These are phyloP conservation scores for Echinosophora koreensis DNA, from an alignment of 306 rosid species.

Conservation along the genomic window DNA sequence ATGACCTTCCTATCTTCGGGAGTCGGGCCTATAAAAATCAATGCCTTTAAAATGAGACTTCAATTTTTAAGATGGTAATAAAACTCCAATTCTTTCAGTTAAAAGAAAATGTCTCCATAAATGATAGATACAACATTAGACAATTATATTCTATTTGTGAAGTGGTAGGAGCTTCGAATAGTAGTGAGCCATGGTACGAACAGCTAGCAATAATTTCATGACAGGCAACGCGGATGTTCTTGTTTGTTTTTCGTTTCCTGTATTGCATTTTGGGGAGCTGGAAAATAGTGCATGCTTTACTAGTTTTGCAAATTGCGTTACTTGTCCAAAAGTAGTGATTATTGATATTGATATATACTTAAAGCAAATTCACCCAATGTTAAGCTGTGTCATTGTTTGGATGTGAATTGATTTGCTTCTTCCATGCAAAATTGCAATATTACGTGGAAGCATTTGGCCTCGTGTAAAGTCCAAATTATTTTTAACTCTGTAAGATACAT, in stretches of 20 bases:
- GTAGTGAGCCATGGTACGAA: not conserved
- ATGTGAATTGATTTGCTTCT: not conserved
- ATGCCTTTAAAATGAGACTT: not conserved
- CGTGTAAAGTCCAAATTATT: no score
- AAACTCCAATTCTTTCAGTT: not conserved
- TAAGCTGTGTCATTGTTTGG: slow-evolving; percentile 36
- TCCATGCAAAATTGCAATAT: not conserved
- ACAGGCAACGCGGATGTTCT: slow-evolving; percentile 24
- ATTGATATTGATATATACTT: not conserved
- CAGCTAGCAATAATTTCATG: slow-evolving; percentile 12
- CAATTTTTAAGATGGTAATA: not conserved
- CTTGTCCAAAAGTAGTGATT: slow-evolving; percentile 1
- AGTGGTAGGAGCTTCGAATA: not conserved
- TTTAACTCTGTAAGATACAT: no score
- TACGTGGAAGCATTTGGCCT: not conserved
- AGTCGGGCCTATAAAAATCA: slow-evolving; percentile 9
- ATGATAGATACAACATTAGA: not conserved
- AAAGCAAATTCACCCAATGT: not conserved
- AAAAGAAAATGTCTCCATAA: no score
- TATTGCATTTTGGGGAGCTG: not conserved
- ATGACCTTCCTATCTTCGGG: slow-evolving; percentile 1
- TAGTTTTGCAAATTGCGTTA: not conserved
- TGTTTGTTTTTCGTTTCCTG: not conserved
- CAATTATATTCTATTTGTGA: not conserved
- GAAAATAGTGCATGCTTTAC: slow-evolving; percentile 1